These are phyloP conservation scores for Domatiomyces globalis DNA, from an alignment of 2,329 filamentous ascomycete species.

Conservation along the genomic window DNA sequence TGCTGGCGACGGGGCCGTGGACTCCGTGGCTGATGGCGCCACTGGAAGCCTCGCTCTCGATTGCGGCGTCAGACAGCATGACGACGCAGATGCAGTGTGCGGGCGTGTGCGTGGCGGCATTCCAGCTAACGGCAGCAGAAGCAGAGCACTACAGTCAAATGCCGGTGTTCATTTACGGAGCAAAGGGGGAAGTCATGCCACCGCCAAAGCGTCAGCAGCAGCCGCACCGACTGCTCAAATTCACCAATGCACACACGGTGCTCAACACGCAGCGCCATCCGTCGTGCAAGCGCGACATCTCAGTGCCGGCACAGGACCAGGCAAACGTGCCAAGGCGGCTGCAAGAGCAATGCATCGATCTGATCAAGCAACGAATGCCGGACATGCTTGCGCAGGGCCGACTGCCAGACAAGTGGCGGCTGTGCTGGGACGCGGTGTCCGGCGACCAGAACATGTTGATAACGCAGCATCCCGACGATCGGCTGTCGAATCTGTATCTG, in stretches of 20 bases:
- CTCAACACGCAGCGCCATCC: constrained; percentile 39
- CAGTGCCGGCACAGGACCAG: constrained; percentile 35
- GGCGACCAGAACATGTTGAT: constrained; percentile 51
- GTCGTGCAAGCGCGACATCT: constrained; percentile 37
- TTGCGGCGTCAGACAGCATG: constrained; percentile 35
- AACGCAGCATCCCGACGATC: constrained; percentile 34
- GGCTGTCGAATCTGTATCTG: constrained; percentile 41
- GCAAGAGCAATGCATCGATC: constrained; percentile 23
- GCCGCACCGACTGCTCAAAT: constrained; percentile 36
- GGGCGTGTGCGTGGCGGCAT: constrained; percentile 46
- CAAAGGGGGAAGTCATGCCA: constrained; percentile 34
- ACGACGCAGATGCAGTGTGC: constrained; percentile 44
- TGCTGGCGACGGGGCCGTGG: constrained; percentile 44
- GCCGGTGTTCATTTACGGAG: constrained; percentile 41
- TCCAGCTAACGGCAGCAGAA: constrained; percentile 38
- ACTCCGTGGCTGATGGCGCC: constrained; percentile 41
- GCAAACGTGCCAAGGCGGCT: constrained; percentile 29
- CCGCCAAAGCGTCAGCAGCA: constrained; percentile 33
- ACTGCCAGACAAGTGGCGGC: constrained; percentile 30
- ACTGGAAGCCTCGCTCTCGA: constrained; percentile 29
- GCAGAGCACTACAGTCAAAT: constrained; percentile 35
- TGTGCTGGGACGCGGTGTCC: constrained; percentile 48
- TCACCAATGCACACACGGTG: constrained; percentile 47
- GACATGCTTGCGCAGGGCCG: constrained; percentile 22
- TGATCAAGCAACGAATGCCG: constrained; percentile 18